Base-by-base conservation (phyloP, 2,329 filamentous ascomycete genomes). In the Fusarium piperis region DNA sequence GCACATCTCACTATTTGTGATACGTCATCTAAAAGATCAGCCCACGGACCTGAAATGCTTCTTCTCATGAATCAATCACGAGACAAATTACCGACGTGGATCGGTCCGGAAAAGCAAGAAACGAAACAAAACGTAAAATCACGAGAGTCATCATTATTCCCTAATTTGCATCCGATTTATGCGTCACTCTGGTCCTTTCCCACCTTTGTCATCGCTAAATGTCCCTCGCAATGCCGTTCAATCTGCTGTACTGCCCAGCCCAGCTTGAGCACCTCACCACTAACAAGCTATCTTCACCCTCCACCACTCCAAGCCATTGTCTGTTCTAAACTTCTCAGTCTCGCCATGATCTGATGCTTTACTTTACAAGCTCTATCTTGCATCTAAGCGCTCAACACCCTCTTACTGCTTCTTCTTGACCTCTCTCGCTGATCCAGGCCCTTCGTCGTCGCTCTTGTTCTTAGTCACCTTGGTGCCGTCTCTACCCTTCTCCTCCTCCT, bases 401-500 rank as follows among this genome's bases (percentile, higher is more conserved):
- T 53, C 60, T 59, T 46, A 65, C 48, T 76, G 66, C 26, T 73
- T 66, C 57, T 76, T 70, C 65, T 78, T 74, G n/a, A 78, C 67
- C 7, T 78, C 36, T n/a, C 23, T 13, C 6, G 46, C 72, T 46
- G 65, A 52, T 26, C 53, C 59, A 18, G 58, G 36, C 4, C 79
- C 71, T 10, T 80, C 75, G 8, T 81, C 76, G 0, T 81, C 78
- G 7, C 81, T 77, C n/a, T 83, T 81, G 9, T 80, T 78, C 9
- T 80, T 82, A 0, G 83, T 81, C 3, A 80, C 76, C n/a, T 82
- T 78, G 12, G 75, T 74, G 23, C 77, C 74, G 11, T 80, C 78
- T 38, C 78, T 79, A 33, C 79, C 79, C 39, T 80, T 81, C 69
- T 83, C 81, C 77, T 90, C 88, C 67, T 86, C 82, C 68, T 89